Percentiles rank a stretch among this genome's conserved stretches.
These are phyloP conservation scores for Phlyctochytrium planicorne DNA, from an alignment of 192 early-diverging fungal genomes.

Conservation along the genomic window DNA sequence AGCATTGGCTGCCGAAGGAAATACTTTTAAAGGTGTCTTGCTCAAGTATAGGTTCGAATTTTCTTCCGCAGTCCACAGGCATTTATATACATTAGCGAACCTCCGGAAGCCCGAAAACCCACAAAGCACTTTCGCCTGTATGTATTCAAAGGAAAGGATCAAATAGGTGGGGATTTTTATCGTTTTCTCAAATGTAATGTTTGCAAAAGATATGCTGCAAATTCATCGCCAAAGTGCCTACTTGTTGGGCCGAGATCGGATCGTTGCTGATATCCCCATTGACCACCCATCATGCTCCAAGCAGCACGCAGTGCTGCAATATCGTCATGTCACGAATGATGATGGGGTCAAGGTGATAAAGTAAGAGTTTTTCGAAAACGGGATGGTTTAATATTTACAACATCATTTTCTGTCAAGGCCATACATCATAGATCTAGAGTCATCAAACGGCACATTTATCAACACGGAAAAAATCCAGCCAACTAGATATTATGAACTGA, in stretches of 20 bases:
- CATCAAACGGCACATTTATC: conserved; percentile 87
- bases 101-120: conserved; percentile 83
- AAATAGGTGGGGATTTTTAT: conserved; percentile 58
- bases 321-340: neutral
- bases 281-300: conserved; percentile 95
- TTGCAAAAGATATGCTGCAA: conserved; percentile 70
- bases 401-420: too few relatives aligned
- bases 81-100: conserved; percentile 58
- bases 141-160: conserved; percentile 90
- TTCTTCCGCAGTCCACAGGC: neutral
- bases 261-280: conserved; percentile 86
- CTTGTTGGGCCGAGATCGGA: conserved; percentile 58
- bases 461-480: conserved; percentile 75
- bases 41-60: conserved; percentile 54
- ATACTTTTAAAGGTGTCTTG: conserved; percentile 81
- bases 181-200: conserved; percentile 1
- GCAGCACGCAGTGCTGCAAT: conserved; percentile 77
- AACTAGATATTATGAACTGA: conserved; percentile 82
- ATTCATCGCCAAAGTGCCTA: conserved; percentile 85
- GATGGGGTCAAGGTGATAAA: conserved; percentile 45
- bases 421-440: conserved; percentile 91
- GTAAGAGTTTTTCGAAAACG: conserved; percentile 46
- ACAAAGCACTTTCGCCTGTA: conserved; percentile 77
- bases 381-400: neutral
- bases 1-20: conserved; percentile 82